Conservation (phyloP, 192 early-diverging fungal genomes). For the Coemansia javaensis region DNA sequence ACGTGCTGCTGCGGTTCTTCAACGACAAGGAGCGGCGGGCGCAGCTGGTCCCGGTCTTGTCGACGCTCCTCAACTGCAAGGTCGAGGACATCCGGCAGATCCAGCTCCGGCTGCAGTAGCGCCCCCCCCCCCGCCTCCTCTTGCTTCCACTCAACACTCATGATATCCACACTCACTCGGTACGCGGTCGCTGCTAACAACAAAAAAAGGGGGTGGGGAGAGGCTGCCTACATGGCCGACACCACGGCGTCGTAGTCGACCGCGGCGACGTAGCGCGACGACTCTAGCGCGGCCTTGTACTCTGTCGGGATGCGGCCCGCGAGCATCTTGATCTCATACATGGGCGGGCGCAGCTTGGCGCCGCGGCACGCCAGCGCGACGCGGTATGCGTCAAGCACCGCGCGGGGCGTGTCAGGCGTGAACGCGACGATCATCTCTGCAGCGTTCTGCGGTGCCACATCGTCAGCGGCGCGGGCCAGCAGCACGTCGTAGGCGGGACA, state of each 20-base stretch:
- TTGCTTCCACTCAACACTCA: neutral
- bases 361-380: conserved; percentile 40
- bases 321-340: conserved; percentile 27
- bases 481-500: conserved; percentile 25
- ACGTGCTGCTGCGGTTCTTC: conserved; percentile 49
- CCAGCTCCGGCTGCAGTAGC: conserved; percentile 29
- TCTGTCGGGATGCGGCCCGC: conserved; percentile 5
- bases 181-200: no score
- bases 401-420: conserved; percentile 4
- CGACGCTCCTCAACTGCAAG: conserved; percentile 58
- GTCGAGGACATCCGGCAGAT: conserved; percentile 58
- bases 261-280: conserved; percentile 4
- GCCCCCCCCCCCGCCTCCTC: neutral
- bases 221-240: no score
- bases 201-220: no score
- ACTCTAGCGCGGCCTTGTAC: conserved; percentile 10
- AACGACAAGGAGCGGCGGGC: conserved; percentile 48
- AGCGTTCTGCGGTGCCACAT: conserved; percentile 23
- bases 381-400: conserved; percentile 29
- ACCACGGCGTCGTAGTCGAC: conserved; percentile 12
- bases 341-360: conserved; percentile 12
- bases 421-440: conserved; percentile 16
- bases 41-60: conserved; percentile 63
- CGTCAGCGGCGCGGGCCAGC: conserved; percentile 21
- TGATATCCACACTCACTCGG: no score